Base-by-base conservation (phyloP, 495 filamentous ascomycete species). In the Daldinia concentrica region DNA sequence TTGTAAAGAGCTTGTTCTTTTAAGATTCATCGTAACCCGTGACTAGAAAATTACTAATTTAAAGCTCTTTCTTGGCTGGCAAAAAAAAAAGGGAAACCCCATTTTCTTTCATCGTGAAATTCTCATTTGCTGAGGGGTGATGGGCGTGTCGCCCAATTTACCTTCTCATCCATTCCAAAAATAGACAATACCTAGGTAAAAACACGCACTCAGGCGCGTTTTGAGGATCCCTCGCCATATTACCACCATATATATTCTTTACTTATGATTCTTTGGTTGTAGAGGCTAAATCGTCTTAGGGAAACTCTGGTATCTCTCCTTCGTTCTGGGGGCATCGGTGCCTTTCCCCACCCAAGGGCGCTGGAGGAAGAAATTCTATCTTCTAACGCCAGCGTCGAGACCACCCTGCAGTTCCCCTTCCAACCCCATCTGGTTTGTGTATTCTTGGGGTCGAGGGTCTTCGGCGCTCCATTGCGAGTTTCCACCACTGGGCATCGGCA, bases 391-490 rank as follows among this genome's bases (percentile, higher is more conserved):
- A 54, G 86, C 90, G 80, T 95, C 92, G 82, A 94, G 86, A 36
- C 92, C 92, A 60, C 91, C 89, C 74, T 92, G 90, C 74, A 98
- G 82, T 72, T 97, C 95, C 66, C 92, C 89, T 83, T 98, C 95
- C 72, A 98, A 84, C 48, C 79, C 84, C 80, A 82, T 81, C 66
- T 77, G 76, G 77, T 78, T 78, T 77, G 82, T 79, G 80, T 83
- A 90, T 80, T 97, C 94, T 79, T 97, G 93, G 24, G 94, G 94
- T 69, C 93, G 86, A 26, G 94, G 94, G 58, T 97, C 92, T 76
- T 97, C 94, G 24, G 84, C 84, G n/a, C 84, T 87, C 91, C 93
- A 94, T 71, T 89, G 86, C 29, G 84, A 82, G 58, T 87, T 85
- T 58, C 90, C 89, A 41, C 85, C 83, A 15, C 88, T 84, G 4